Evolutionary conservation across 768 basidiomycete genomes (phyloP), one percentile per base, ranked within the genome.

Genomic region (Boletus sp.): DNA sequence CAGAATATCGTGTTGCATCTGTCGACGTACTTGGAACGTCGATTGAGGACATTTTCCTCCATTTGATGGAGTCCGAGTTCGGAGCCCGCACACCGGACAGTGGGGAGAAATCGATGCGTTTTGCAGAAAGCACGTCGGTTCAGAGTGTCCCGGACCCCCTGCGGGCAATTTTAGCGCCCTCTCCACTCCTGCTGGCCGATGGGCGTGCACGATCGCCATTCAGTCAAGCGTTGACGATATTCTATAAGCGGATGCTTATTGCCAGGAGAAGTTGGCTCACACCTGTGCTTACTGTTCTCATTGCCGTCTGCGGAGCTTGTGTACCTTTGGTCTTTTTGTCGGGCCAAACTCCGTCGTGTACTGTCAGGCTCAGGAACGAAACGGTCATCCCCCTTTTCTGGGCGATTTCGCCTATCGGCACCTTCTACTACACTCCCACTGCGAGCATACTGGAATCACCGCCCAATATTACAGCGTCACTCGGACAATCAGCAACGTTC

Each of bases 11-110:
- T 9, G 74, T 89, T 37, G 64, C 64, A 0, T 83, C 82, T 0
- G 89, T 86, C 63, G 86, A 90, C 54, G 77, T 90, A 24, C 71
- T 87, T 20, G 85, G 87, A 10, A 86, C 89, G 1, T 83, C 88
- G 8, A 86, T 93, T 40, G 90, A 93, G 68, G 88, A 91, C 55
- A 87, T 93, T 45, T 92, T 93, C 74, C 77, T 93, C 18, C 78
- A 80, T 40, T 71, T 93, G 17, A 90, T 91, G 87, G 70, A 71
- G 47, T 74, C 78, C 4, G 65, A 69, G 51, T 45, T 17, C 30
- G 55, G n/a, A 36, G 29, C 14, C 1, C 54, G 41, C 24, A 63
- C 47, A 2, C 45, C 35, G 15, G 73, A 79, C 29, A 71, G 76
- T 14, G 59, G 57, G 3, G 58, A 67, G 14, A 62, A 65, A 42